A percentile compares a stretch with the other conserved stretches of the same genome.
phyloP scores from a whole-genome alignment of 2,329 filamentous ascomycete genomes.

The Pseudonectria foliicola region DNA sequence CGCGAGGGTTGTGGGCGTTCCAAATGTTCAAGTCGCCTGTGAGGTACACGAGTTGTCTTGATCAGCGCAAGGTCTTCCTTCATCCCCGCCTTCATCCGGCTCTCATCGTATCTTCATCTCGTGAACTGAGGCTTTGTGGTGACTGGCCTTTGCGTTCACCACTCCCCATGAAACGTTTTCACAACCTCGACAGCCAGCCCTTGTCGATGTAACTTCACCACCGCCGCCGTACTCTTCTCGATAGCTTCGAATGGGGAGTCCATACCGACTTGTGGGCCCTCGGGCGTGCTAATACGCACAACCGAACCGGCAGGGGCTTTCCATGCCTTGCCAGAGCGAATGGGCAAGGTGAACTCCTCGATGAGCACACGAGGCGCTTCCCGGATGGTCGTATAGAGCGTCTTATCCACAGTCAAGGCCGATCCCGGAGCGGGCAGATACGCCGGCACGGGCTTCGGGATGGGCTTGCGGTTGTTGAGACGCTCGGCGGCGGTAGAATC shows the following conservation, averaged over 20 bases:
- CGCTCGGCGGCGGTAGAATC: constrained; percentile 26
- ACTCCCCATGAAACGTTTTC: neutral
- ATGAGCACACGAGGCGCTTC: constrained; percentile 33
- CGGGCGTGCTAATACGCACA: constrained; percentile 65
- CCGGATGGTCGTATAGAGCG: constrained; percentile 56
- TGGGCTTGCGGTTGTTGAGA: constrained; percentile 34
- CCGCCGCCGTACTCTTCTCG: neutral
- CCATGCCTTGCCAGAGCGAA: constrained; percentile 69
- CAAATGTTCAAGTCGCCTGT: constrained; percentile 74
- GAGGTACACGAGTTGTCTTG: neutral
- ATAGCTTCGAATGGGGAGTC: neutral
- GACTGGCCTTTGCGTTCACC: neutral
- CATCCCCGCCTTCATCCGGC: no score
- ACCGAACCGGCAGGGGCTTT: constrained; percentile 60
- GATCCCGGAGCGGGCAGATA: constrained; percentile 39
- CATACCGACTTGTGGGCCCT: constrained; percentile 66
- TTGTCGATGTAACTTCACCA: neutral
- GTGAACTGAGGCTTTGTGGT: no score
- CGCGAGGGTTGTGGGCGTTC: constrained; percentile 68
- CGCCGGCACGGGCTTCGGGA: constrained; percentile 42
- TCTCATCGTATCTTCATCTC: neutral
- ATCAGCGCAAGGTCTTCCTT: constrained; percentile 5
- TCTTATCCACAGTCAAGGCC: constrained; percentile 36
- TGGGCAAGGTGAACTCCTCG: constrained; percentile 57
- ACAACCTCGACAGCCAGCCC: neutral